Evolutionary conservation across 2,329 filamentous ascomycete species (phyloP).

Genomic region (Colletotrichum liaoningense): DNA sequence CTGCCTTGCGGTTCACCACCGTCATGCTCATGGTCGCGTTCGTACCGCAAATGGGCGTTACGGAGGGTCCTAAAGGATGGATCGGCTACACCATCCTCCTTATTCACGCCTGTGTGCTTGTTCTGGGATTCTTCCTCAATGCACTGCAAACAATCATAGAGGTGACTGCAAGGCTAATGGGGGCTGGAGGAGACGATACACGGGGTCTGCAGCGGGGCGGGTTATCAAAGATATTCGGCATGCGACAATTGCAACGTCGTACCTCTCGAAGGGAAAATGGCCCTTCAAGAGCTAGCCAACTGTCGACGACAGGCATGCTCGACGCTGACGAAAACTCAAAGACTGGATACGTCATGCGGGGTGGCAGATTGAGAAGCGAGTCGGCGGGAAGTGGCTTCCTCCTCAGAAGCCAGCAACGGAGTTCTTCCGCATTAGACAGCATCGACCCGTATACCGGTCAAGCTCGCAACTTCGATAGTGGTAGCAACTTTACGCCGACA

Average conservation of each 20-base stretch:
- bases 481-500: constrained; percentile 77
- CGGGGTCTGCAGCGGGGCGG: constrained; percentile 81
- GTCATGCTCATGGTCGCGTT: constrained; percentile 85
- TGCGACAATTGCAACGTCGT: constrained; percentile 86
- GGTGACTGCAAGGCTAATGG: constrained; percentile 83
- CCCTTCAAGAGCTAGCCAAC: constrained; percentile 80
- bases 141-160: constrained; percentile 91
- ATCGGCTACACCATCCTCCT: constrained; percentile 92
- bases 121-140: constrained; percentile 95
- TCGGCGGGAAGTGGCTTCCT: constrained; percentile 68
- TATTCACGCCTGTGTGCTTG: constrained; percentile 84
- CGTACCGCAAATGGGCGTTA: constrained; percentile 82
- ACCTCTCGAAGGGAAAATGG: constrained; percentile 69
- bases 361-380: constrained; percentile 69
- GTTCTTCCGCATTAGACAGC: constrained; percentile 66
- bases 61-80: constrained; percentile 88
- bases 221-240: constrained; percentile 89
- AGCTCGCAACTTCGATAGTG: constrained; percentile 65
- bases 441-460: constrained; percentile 58
- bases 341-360: constrained; percentile 64
- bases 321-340: constrained; percentile 75
- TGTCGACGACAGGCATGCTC: constrained; percentile 86
- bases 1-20: constrained; percentile 79
- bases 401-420: constrained; percentile 56
- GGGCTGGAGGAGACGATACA: constrained; percentile 81